Evolutionary conservation across 352 stramenopile genomes (phyloP), one percentile per base, ranked within the genome.

Genomic region (Phytophthora pistaciae): DNA sequence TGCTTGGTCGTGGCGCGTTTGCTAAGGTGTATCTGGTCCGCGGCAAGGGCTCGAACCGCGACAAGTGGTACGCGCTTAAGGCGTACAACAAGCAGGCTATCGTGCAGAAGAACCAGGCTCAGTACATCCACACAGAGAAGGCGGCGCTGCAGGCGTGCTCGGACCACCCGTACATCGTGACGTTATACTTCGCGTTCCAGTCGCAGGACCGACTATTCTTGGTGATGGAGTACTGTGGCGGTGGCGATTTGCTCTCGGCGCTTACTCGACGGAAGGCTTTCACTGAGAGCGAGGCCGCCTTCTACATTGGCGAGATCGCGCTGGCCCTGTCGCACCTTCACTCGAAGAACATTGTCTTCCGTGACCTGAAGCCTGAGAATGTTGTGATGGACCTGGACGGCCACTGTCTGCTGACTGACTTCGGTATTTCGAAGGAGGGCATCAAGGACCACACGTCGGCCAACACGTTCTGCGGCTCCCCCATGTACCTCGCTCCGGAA

Each of bases 61-160:
- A 93, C 65, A 90, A 94, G 69, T 95, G 83, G 84, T 96, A 94
- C 66, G 89, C 89, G 3, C 72, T 96, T 4, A 96, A 96, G 70
- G 89, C 86, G 33, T 94, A 94, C 82, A 96, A 96, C 79, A 96
- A 96, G 64, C 86, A 95, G 61, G 84, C 86, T 27, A 94, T 96
- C 59, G 84, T 96, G 21, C 86, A 95, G 67, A 96, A 96, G 84
- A 95, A 96, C 72, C 87, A 95, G 65, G 89, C 86, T 27, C 86
- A 94, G 77, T 94, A 96, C 75, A 96, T 94, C 52, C 83, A 93
- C 64, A 94, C 89, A 60, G 89, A 96, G 68, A 94, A 94, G 65
- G 85, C 84, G 52, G 85, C 86, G 21, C 70, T 96, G 36, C 89
- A 95, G 65, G 89, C 87, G 13, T 96, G 86, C 62, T 92, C 85